Evolutionary conservation across 768 basidiomycete genomes (phyloP).

Genomic region (Lentinula edodes): DNA sequence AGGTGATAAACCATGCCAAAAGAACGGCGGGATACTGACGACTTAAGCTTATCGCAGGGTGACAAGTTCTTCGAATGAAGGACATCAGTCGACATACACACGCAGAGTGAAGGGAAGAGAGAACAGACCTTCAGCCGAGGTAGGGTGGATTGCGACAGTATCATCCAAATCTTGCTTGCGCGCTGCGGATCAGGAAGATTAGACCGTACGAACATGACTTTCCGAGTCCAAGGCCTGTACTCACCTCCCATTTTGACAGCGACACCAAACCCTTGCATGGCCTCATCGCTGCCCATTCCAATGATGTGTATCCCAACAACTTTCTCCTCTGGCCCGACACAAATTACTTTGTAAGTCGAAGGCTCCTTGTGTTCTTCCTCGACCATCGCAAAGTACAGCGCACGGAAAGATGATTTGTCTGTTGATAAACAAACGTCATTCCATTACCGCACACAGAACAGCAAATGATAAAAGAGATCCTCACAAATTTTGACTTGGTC

Average conservation of each 20-base stretch:
- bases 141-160: slow-evolving; percentile 90
- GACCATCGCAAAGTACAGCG: slow-evolving; percentile 91
- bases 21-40: not conserved
- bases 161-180: slow-evolving; percentile 80
- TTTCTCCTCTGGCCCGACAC: slow-evolving; percentile 83
- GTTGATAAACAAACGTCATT: slow-evolving; percentile 3
- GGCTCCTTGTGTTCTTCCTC: slow-evolving; percentile 91
- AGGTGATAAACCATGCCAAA: too few relatives aligned
- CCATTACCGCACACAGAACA: not conserved
- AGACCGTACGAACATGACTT: slow-evolving; percentile 1
- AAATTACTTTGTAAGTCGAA: slow-evolving; percentile 88
- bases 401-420: slow-evolving; percentile 79
- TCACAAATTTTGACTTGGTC: slow-evolving; percentile 86
- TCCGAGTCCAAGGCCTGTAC: slow-evolving; percentile 10
- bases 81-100: slow-evolving; percentile 13
- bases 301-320: slow-evolving; percentile 96
- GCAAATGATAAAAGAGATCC: slow-evolving; percentile 21
- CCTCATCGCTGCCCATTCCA: slow-evolving; percentile 89
- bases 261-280: slow-evolving; percentile 94
- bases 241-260: slow-evolving; percentile 91
- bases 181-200: slow-evolving; percentile 32
- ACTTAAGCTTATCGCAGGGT: slow-evolving; percentile 36
- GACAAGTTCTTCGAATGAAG: slow-evolving; percentile 42
- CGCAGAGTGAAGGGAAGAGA: not conserved
- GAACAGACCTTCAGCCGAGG: slow-evolving; percentile 69